A percentile compares a stretch with the other conserved stretches of the same genome.
phyloP scores from a whole-genome alignment of 352 stramenopile genomes.

The Globisporangium spinosum region DNA sequence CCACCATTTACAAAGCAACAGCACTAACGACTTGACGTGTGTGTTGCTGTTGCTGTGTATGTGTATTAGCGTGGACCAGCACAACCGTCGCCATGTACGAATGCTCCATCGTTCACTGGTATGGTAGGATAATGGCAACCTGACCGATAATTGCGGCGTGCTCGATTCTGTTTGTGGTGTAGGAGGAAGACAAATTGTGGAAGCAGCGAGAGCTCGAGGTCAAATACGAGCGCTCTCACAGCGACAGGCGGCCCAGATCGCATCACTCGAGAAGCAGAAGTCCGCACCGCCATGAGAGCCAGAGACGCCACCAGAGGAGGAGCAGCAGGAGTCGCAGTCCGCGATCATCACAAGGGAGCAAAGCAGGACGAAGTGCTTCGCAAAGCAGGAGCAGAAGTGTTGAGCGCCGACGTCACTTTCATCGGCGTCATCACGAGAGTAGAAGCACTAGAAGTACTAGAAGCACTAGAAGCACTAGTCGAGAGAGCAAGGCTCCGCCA shows the following conservation, averaged over 20 bases:
- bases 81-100: constrained; percentile 56
- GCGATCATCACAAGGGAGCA: constrained; percentile 15
- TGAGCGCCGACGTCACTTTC: constrained; percentile 11
- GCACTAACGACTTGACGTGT: neutral
- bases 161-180: too few species aligned
- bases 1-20: neutral
- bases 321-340: constrained; percentile 23
- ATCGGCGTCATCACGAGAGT: neutral
- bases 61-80: constrained; percentile 39
- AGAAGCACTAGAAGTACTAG: neutral
- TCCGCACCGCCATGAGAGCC: constrained; percentile 2
- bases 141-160: neutral
- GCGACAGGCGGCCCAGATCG: neutral
- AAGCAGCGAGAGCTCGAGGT: constrained; percentile 38
- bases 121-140: neutral
- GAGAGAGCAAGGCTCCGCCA: neutral
- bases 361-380: constrained; percentile 12
- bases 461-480: neutral
- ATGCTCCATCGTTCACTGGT: neutral
- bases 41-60: neutral
- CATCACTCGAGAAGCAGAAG: constrained; percentile 3
- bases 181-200: constrained; percentile 66
- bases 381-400: constrained; percentile 18
- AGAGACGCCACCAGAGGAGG: constrained; percentile 10
- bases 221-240: constrained; percentile 8